Conservation (phyloP, 1,284 basidiomycete genomes). For the Marasmius tenuissimus region DNA sequence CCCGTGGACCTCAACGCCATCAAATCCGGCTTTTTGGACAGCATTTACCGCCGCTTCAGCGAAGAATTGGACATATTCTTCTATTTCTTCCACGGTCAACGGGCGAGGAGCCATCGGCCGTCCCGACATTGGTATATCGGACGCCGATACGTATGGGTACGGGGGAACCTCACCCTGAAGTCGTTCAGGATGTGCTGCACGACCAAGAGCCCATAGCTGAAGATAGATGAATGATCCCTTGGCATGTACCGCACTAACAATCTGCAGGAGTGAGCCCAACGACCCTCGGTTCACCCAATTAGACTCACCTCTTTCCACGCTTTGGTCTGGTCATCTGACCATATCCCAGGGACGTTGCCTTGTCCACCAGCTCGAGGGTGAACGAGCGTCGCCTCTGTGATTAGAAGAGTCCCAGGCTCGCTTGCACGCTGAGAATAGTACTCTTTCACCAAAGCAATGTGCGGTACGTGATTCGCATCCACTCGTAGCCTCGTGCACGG, state of each 20-base stretch:
- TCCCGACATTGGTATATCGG: slow-evolving; percentile 13
- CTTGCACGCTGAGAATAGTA: no score
- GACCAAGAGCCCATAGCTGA: slow-evolving; percentile 48
- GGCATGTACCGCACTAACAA: slow-evolving; percentile 34
- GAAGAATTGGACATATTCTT: slow-evolving; percentile 32
- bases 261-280: slow-evolving; percentile 14
- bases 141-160: slow-evolving; percentile 15
- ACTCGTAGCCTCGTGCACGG: no score
- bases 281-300: background rate
- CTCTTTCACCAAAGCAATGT: no score
- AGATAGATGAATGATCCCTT: slow-evolving; percentile 42
- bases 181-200: slow-evolving; percentile 29
- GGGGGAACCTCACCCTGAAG: slow-evolving; percentile 23
- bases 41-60: slow-evolving; percentile 35
- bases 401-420: no score
- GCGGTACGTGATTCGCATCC: no score
- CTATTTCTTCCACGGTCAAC: slow-evolving; percentile 33
- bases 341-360: no score
- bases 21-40: slow-evolving; percentile 24
- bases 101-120: slow-evolving; percentile 14
- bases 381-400: no score
- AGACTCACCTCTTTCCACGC: background rate
- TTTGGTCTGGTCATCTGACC: no score
- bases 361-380: no score
- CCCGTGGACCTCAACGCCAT: slow-evolving; percentile 32